A percentile compares a stretch with the other conserved stretches of the same genome.
Conservation (phyloP, 2,329 filamentous ascomycete species). For the Apiospora rasikravindrae region DNA sequence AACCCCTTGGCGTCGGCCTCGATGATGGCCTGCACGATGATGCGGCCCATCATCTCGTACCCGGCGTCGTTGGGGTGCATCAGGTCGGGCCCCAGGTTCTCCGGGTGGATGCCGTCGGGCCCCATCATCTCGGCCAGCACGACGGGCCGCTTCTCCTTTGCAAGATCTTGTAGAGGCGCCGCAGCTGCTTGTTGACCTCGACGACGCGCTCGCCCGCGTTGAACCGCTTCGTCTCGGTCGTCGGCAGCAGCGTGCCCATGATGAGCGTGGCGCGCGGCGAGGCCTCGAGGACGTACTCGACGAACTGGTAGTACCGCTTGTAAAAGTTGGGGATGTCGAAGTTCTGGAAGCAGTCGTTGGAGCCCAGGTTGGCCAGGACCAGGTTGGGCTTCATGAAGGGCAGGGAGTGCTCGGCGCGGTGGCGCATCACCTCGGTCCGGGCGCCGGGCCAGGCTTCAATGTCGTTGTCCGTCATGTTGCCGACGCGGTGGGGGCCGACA, state of each 20-base stretch:
- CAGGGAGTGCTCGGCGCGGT: constrained; percentile 30
- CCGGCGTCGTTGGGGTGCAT: constrained; percentile 37
- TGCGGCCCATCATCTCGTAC: constrained; percentile 42
- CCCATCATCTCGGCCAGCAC: constrained; percentile 34
- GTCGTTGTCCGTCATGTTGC: constrained; percentile 34
- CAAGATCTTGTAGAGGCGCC: constrained; percentile 28
- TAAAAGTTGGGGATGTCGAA: constrained; percentile 31
- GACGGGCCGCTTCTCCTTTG: constrained; percentile 30
- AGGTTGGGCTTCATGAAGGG: constrained; percentile 31
- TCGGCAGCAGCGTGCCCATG: constrained; percentile 33
- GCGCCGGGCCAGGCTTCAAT: constrained; percentile 34
- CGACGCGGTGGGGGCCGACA: constrained; percentile 31
- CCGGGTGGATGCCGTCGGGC: constrained; percentile 27
- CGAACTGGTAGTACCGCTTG: constrained; percentile 31
- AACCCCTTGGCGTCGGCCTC: constrained; percentile 39
- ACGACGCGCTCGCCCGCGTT: constrained; percentile 24
- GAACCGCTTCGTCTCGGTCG: constrained; percentile 26
- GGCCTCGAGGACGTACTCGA: constrained; percentile 30
- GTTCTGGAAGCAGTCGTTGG: constrained; percentile 34
- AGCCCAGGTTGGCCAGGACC: constrained; percentile 32
- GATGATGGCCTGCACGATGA: constrained; percentile 40
- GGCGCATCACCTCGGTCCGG: constrained; percentile 31
- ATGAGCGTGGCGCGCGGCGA: constrained; percentile 31
- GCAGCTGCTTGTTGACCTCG: constrained; percentile 33
- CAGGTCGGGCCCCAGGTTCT: constrained; percentile 30